These are phyloP conservation scores for Globisporangium paddicum DNA, from an alignment of 352 stramenopile species.

Conservation along the genomic window DNA sequence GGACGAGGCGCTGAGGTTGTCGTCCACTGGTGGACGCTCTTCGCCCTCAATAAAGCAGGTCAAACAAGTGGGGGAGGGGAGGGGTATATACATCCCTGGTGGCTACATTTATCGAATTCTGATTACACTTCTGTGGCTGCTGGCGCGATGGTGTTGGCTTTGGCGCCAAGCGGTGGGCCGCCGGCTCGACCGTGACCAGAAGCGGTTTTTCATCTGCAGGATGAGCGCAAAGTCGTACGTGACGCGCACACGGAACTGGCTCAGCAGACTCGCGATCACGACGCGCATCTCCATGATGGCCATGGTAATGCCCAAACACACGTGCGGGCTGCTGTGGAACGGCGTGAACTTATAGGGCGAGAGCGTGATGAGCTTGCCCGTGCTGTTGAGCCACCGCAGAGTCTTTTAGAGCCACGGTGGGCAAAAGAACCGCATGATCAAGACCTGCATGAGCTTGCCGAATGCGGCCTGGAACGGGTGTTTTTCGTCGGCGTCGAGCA, in stretches of 20 bases:
- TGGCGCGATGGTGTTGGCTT: background rate
- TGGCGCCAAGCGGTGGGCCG: background rate
- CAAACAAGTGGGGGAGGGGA: too few species aligned
- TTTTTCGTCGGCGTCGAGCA: slow-evolving; percentile 12
- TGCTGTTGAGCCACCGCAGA: slow-evolving; percentile 29
- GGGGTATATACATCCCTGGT: too few species aligned
- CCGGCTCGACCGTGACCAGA: background rate
- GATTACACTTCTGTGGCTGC: background rate
- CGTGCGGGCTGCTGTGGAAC: slow-evolving; percentile 47
- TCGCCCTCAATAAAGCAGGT: too few species aligned
- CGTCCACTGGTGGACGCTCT: too few species aligned
- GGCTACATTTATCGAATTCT: background rate
- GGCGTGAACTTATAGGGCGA: slow-evolving; percentile 39
- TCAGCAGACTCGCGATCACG: background rate
- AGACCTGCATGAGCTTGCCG: slow-evolving; percentile 24
- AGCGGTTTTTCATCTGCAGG: background rate
- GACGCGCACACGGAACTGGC: background rate
- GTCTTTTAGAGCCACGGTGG: slow-evolving; percentile 39
- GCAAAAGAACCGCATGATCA: slow-evolving; percentile 30
- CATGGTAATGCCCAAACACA: slow-evolving; percentile 35
- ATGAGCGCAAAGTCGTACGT: background rate
- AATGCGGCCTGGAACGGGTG: slow-evolving; percentile 30
- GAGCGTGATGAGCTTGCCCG: slow-evolving; percentile 19
- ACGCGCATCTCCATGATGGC: background rate
- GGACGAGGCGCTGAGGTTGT: too few species aligned